Percentiles rank a stretch among this genome's conserved stretches.
phyloP scores from a whole-genome alignment of 306 rosid genomes.

The Malus domestica region ASM211411v1 NC_041796.1:2741001-2741500 shows the following conservation, averaged over 20 bases:
- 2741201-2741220: constrained; percentile 83
- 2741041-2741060: constrained; percentile 59
- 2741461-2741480: neutral
- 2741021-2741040: constrained; percentile 79
- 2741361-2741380: neutral
- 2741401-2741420: neutral
- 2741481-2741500: neutral
- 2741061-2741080: neutral
- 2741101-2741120: neutral
- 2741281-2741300: neutral
- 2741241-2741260: constrained; percentile 73
- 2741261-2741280: constrained; percentile 28
- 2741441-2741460: neutral
- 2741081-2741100: constrained; percentile 1
- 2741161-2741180: constrained; percentile 89
- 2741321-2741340: neutral
- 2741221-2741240: constrained; percentile 82
- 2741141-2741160: constrained; percentile 79
- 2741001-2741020: constrained; percentile 94
- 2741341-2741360: neutral
- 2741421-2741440: neutral
- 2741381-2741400: neutral
- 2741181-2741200: constrained; percentile 98
- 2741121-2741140: constrained; percentile 32
- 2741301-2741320: neutral